Conservation (phyloP, 805 yeast species). For the Saturnispora saitoi region DNA sequence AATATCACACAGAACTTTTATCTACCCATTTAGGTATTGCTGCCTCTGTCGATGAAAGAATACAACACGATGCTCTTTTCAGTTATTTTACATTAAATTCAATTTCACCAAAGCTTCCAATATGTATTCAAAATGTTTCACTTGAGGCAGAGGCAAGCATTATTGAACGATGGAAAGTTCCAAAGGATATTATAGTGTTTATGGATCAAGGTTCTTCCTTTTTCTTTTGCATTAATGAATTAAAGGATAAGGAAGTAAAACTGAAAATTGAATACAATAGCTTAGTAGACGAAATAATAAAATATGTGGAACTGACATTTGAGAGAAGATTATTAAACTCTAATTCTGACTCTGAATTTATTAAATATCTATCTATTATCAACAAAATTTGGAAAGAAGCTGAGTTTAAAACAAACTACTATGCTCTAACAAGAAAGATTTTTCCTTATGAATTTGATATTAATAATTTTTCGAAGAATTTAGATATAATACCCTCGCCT, state of each 20-base stretch:
- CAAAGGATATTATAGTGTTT: constrained; percentile 40
- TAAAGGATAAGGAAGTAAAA: constrained; percentile 31
- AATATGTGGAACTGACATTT: constrained; percentile 18
- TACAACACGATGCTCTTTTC: constrained; percentile 40
- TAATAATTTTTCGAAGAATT: constrained; percentile 1
- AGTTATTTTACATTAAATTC: constrained; percentile 59
- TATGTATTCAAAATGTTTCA: constrained; percentile 40
- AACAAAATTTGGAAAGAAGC: constrained; percentile 16
- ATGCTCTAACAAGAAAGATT: constrained; percentile 21
- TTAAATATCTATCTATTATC: constrained; percentile 19
- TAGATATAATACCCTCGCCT: constrained; percentile 11
- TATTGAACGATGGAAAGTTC: constrained; percentile 25
- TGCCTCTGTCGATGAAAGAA: constrained; percentile 75
- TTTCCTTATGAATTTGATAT: constrained; percentile 12
- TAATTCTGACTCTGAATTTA: constrained; percentile 8
- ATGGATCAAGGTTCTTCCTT: constrained; percentile 64
- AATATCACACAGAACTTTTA: constrained; percentile 22
- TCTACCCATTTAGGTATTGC: constrained; percentile 54
- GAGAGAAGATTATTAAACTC: neutral
- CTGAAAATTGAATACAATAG: constrained; percentile 39
- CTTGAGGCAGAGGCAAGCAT: constrained; percentile 16
- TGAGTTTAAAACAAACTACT: constrained; percentile 22
- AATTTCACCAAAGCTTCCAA: constrained; percentile 41
- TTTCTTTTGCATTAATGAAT: constrained; percentile 43
- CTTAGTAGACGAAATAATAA: constrained; percentile 37